Evolutionary conservation across 495 filamentous ascomycete species (phyloP).

Genomic region (Xylaria telfairii): DNA sequence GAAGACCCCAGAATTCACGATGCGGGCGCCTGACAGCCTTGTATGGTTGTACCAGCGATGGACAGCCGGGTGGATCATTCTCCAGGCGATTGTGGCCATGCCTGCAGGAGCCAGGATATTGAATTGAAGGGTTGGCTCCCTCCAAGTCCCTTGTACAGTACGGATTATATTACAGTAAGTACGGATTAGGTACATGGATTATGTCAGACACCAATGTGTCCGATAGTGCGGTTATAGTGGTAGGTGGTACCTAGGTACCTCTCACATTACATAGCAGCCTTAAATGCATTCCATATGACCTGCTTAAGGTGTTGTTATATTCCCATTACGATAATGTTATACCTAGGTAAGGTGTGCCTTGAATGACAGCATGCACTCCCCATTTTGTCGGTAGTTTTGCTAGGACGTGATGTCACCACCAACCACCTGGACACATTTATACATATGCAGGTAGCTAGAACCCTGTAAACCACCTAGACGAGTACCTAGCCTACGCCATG

Average conservation of each 20-base stretch:
- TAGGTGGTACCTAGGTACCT: too few relatives aligned
- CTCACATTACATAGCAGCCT: too few relatives aligned
- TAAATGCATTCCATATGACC: neutral
- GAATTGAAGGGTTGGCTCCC: neutral
- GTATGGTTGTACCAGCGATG: conserved; percentile 7
- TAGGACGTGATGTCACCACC: neutral
- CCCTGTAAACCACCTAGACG: neutral
- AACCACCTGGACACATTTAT: neutral
- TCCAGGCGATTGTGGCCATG: neutral
- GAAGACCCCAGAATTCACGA: conserved; percentile 13
- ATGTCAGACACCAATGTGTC: too few relatives aligned
- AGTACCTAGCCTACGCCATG: neutral
- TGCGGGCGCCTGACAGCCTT: neutral
- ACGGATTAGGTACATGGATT: neutral
- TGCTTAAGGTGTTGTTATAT: neutral
- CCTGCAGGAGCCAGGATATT: neutral
- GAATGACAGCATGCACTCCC: neutral
- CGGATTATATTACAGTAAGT: neutral
- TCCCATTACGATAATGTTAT: neutral
- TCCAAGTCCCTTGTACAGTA: neutral
- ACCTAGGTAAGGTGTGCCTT: too few relatives aligned
- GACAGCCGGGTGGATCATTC: neutral
- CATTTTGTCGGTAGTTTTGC: neutral
- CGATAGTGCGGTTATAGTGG: too few relatives aligned
- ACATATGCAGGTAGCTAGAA: neutral